Base-by-base conservation (phyloP, 202 grass and related monocot genomes). In the Digitaria exilis region DNA sequence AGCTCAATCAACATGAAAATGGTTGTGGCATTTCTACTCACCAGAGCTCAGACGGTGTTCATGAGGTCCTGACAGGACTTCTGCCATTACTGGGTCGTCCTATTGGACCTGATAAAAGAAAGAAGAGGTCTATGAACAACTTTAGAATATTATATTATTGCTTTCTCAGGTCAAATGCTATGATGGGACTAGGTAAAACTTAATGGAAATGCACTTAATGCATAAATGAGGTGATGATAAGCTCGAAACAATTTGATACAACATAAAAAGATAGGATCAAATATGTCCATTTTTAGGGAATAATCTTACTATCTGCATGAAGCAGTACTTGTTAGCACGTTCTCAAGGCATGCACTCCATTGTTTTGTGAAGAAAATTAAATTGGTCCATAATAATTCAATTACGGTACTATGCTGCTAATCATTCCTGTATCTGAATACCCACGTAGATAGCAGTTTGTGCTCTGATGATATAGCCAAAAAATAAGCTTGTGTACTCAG, bases 51-150 rank as follows among this genome's bases (percentile, higher is more conserved):
- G 82, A 73, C 65, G 81, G 76, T 82, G 84, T 19, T 97, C 92
- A n/a, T 69, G 74, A 73, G 84, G 92, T 87, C 86, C 86, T 73
- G 90, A 89, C 82, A 94, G 86, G 88, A 93, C 88, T 89, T 97
- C 88, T 52, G 88, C 72, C 92, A 94, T 97, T 84, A 77, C 67
- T 75, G 62, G 25, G 25, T 48, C 46, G 52, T 86, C 80, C 65
- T 78, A 84, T 76, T 80, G 78, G 69, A 90, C 89, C 89, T 90
- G 88, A 73, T 77, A 30, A 74, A 76, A 87, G 67, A 87, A 50
- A 80, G 21, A 51, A 51, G 19, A 66, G 37, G 15, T 46, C 12
- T 74, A 17, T 17, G 54, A 22, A 82, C 21, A 76, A 39, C 6
- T 39, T 39, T 39, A 39, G 37, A 39, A 39, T 39, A 39, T 39